Evolutionary conservation across 2,329 filamentous ascomycete genomes (phyloP).

Genomic region (Ilyonectria robusta): DNA sequence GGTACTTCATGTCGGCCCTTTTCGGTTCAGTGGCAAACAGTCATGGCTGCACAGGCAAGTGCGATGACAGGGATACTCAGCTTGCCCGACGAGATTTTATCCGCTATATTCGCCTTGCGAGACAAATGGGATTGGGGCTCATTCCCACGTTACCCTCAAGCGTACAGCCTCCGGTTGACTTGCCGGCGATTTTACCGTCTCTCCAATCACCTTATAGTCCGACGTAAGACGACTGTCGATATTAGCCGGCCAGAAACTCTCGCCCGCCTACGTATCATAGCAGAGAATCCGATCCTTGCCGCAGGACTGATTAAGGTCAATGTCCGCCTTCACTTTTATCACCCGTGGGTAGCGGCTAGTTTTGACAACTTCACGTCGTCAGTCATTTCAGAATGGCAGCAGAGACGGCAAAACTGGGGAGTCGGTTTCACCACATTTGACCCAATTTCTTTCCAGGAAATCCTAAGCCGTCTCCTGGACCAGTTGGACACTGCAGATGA

Average conservation of each 20-base stretch:
- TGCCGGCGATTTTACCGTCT: conserved; percentile 16
- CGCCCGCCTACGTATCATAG: background rate
- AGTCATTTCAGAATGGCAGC: conserved; percentile 11
- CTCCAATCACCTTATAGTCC: background rate
- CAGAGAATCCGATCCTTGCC: background rate
- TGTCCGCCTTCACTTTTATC: conserved; percentile 18
- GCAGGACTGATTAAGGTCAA: background rate
- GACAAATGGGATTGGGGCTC: background rate
- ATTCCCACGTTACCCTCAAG: background rate
- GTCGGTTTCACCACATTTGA: too few relatives aligned
- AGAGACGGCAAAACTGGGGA: background rate
- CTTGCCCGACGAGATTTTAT: background rate
- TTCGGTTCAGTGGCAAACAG: too few relatives aligned
- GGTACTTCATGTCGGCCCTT: too few relatives aligned
- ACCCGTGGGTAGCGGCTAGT: conserved; percentile 13
- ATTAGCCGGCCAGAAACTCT: conserved; percentile 9
- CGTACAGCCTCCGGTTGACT: background rate
- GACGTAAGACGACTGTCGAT: background rate
- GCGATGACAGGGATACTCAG: background rate
- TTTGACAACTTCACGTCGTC: conserved; percentile 9
- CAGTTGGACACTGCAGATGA: background rate
- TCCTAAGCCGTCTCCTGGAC: background rate
- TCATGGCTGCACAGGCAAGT: background rate
- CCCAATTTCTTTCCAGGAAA: background rate
- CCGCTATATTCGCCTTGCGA: background rate